Base-by-base conservation (phyloP, 768 basidiomycete genomes). In the Tylopilus sp. region DNA sequence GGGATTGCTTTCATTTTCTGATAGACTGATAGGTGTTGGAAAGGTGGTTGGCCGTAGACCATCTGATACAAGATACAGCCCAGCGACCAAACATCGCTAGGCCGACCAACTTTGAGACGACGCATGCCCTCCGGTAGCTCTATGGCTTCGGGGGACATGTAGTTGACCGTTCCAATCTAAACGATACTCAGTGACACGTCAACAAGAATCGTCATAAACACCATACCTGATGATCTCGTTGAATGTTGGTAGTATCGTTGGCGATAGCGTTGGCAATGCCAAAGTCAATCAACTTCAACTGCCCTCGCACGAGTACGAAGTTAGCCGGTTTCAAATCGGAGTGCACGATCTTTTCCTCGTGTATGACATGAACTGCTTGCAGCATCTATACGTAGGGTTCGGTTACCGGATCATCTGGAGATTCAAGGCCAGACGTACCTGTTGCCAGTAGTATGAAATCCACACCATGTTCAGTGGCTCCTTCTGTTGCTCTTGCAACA, bases 221-320 rank as follows among this genome's bases (percentile, higher is more conserved):
- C 23, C 71, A 25, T 60, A 91, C 92, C 80, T 95, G 93, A 63
- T 92, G 90, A 59, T 99, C 95, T 50, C 95, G 79, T 57, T 95
- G 93, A 51, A 98, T 98, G 63, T 99, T 98, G 3, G 95, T 98
- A 2, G 95, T 99, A 61, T 99, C 95, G 64, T 95, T 98, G 17
- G 95, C 94, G 58, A 99, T 95, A 9, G 95, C 95, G 65, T 98
- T 98, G 13, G 95, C 95, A 62, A 99, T 99, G n/a, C 95, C 95
- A 64, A 99, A 99, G 68, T 99, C 95, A 58, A 99, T 99, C 56
- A 99, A 74, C 78, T 99, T 99, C 50, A 99, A 75, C 58, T 92
- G 88, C 6, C 95, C 95, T 52, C 87, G 85, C 50, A 98, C 95
- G 26, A 99, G 77, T 20, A 99, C 95, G 58, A 99, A 99, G 69